Conservation (phyloP, 2,329 filamentous ascomycete species). For the Chaetomium globosum region DNA sequence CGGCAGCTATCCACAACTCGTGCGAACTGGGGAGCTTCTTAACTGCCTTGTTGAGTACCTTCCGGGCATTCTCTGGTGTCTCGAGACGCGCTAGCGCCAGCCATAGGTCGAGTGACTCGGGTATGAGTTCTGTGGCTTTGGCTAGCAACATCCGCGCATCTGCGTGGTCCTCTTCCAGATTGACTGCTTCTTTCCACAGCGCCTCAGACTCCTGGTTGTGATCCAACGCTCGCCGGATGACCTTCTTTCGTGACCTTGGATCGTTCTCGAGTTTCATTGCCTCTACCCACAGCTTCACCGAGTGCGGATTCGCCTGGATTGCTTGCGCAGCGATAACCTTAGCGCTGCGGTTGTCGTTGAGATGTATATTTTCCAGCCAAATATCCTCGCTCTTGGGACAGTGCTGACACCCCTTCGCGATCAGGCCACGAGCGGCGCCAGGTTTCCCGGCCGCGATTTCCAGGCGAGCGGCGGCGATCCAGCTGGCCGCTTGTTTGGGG, state of each 20-base stretch:
- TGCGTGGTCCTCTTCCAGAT: constrained; percentile 85
- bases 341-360: constrained; percentile 90
- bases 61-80: constrained; percentile 86
- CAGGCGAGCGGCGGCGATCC: constrained; percentile 90
- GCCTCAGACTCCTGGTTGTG: constrained; percentile 92
- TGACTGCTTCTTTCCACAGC: constrained; percentile 98
- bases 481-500: constrained; percentile 88
- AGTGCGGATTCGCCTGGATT: constrained; percentile 86
- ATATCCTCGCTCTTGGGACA: constrained; percentile 94
- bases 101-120: constrained; percentile 92
- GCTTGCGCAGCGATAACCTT: constrained; percentile 94
- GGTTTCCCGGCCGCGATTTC: constrained; percentile 93
- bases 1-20: constrained; percentile 96
- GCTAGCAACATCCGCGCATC: constrained; percentile 87
- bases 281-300: constrained; percentile 89
- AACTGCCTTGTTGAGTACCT: constrained; percentile 91
- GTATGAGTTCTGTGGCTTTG: constrained; percentile 94
- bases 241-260: constrained; percentile 82
- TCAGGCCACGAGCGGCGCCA: constrained; percentile 84
- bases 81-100: constrained; percentile 88
- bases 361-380: constrained; percentile 92
- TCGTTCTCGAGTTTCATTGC: constrained; percentile 91
- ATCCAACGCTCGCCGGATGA: constrained; percentile 86
- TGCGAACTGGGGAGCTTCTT: constrained; percentile 91
- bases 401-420: constrained; percentile 82